A percentile compares a stretch with the other conserved stretches of the same genome.
Conservation (phyloP, 2,329 filamentous ascomycete genomes). For the Trichophyton benhamiae region DNA sequence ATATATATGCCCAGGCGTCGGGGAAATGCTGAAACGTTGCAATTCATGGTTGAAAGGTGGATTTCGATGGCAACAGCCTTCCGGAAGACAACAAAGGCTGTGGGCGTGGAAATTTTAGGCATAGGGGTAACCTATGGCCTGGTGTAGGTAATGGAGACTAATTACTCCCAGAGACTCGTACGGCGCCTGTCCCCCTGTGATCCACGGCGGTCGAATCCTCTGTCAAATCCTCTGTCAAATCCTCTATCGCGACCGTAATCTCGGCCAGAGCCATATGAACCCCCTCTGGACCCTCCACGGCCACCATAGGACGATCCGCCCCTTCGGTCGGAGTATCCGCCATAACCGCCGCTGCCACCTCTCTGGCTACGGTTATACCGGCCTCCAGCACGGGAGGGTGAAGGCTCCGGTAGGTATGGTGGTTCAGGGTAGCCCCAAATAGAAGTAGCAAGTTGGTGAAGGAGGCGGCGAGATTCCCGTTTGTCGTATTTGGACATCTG, state of each 20-base stretch:
- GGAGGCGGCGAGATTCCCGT: not conserved
- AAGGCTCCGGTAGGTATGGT: not conserved
- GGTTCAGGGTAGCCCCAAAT: conserved; percentile 28
- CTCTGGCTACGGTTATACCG: not conserved
- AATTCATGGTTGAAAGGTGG: not conserved
- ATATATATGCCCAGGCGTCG: not conserved
- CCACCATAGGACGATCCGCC: not conserved
- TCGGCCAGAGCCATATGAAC: not conserved
- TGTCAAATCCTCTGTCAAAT: not conserved
- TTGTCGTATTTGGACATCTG: not conserved
- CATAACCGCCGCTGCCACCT: not conserved
- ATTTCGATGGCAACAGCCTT: not conserved
- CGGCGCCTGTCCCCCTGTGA: not conserved
- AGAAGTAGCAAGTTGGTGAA: conserved; percentile 25
- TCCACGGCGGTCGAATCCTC: not conserved
- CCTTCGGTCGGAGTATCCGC: not conserved
- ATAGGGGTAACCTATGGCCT: not conserved
- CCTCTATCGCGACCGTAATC: not conserved
- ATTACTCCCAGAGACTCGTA: not conserved
- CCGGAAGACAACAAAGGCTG: not conserved
- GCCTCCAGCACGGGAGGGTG: not conserved
- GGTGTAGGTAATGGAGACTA: not conserved
- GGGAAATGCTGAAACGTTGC: not conserved
- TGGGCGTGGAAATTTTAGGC: not conserved
- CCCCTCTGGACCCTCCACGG: not conserved